phyloP scores from a whole-genome alignment of 192 early-diverging fungal genomes.

The Diversispora epigaea region DNA sequence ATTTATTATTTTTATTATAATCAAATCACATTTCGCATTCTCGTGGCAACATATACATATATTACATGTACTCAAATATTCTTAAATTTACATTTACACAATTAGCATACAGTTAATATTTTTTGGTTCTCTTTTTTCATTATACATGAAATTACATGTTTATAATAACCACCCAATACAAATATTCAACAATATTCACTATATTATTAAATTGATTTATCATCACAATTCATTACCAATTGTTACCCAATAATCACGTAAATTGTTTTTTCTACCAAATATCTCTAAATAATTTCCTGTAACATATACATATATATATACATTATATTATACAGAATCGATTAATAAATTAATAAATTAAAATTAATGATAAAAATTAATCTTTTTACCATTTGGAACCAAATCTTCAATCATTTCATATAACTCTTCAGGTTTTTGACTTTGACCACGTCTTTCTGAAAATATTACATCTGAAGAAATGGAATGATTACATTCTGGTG shows the following conservation, averaged over 20 bases:
- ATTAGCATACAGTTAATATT: too few species aligned
- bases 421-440: conserved; percentile 94
- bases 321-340: neutral
- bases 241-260: conserved; percentile 95
- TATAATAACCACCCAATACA: too few species aligned
- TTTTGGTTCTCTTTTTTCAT: too few species aligned
- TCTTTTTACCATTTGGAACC: conserved; percentile 73
- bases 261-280: conserved; percentile 95
- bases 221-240: conserved; percentile 90
- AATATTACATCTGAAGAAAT: conserved; percentile 90
- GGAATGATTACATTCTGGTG: conserved; percentile 66
- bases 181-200: neutral
- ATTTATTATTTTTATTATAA: too few species aligned
- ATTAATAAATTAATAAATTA: conserved; percentile 1
- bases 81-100: too few species aligned
- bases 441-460: conserved; percentile 90
- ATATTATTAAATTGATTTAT: neutral
- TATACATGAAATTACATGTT: too few species aligned
- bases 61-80: too few species aligned
- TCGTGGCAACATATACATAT: too few species aligned
- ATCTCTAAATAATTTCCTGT: conserved; percentile 88
- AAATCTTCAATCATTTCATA: conserved; percentile 95
- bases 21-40: too few species aligned
- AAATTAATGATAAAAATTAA: neutral
- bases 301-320: too few species aligned